phyloP scores from a whole-genome alignment of 495 filamentous ascomycete genomes.

The Thermothielavioides terrestris region DNA sequence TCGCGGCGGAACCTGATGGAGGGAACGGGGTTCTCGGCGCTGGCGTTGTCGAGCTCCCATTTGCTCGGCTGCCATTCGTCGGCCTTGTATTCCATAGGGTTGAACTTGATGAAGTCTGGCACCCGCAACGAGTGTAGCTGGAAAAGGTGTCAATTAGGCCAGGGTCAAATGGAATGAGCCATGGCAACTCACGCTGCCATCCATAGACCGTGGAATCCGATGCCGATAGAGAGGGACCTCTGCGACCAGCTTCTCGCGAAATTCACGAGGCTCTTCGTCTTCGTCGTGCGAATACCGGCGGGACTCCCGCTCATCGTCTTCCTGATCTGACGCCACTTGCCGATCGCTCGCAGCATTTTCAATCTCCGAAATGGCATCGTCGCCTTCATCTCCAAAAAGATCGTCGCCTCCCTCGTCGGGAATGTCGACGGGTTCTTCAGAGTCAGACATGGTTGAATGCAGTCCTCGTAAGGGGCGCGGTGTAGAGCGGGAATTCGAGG shows the following conservation, averaged over 20 bases:
- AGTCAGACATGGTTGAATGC: conserved; percentile 39
- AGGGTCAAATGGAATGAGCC: background rate
- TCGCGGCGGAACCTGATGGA: conserved; percentile 35
- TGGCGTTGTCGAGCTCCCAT: conserved; percentile 40
- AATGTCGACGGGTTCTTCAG: conserved; percentile 42
- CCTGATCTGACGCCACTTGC: conserved; percentile 75
- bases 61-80: conserved; percentile 52
- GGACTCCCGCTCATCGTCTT: conserved; percentile 37
- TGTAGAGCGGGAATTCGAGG: background rate
- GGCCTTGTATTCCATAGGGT: conserved; percentile 63
- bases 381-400: conserved; percentile 54
- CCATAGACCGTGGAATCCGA: conserved; percentile 60
- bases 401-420: conserved; percentile 50
- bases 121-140: conserved; percentile 74
- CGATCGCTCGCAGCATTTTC: conserved; percentile 50
- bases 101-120: conserved; percentile 69
- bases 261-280: conserved; percentile 39
- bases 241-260: conserved; percentile 45
- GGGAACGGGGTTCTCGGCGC: conserved; percentile 29
- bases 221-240: conserved; percentile 53
- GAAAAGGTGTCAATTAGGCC: background rate
- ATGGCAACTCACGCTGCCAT: conserved; percentile 47
- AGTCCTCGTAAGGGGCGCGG: background rate
- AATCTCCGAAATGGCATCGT: conserved; percentile 21
- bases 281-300: conserved; percentile 34